Conservation (phyloP, 805 yeast genomes). For the Blastobotrys robertii region DNA sequence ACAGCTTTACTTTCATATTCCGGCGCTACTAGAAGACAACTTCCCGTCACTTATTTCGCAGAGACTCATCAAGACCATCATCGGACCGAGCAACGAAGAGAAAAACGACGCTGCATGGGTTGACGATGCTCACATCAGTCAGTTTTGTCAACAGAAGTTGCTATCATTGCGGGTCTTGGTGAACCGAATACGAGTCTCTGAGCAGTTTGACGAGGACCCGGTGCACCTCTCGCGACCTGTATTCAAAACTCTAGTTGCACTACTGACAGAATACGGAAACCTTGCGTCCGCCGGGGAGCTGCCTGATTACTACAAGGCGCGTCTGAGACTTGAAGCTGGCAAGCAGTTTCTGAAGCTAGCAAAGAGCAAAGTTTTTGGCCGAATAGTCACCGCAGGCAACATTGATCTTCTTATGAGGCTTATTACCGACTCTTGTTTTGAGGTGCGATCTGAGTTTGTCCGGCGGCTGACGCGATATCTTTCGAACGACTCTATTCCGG, state of each 20-base stretch:
- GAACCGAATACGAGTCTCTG: constrained; percentile 41
- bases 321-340: constrained; percentile 62
- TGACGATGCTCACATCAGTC: constrained; percentile 34
- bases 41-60: constrained; percentile 52
- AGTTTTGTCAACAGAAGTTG: constrained; percentile 39
- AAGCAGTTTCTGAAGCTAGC: constrained; percentile 54
- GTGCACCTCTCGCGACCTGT: constrained; percentile 48
- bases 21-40: constrained; percentile 39
- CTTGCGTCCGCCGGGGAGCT: constrained; percentile 46
- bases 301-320: constrained; percentile 50
- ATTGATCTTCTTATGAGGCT: constrained; percentile 46
- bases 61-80: constrained; percentile 35
- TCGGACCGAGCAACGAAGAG: constrained; percentile 17
- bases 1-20: constrained; percentile 44
- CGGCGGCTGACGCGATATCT: constrained; percentile 41
- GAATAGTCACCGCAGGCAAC: constrained; percentile 42
- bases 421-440: constrained; percentile 54
- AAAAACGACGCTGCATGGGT: constrained; percentile 32
- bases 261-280: constrained; percentile 73
- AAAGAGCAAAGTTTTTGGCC: constrained; percentile 40
- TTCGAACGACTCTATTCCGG: constrained; percentile 40
- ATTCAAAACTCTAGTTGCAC: constrained; percentile 52
- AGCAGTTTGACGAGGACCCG: constrained; percentile 24
- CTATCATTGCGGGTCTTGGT: constrained; percentile 46
- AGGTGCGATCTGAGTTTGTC: constrained; percentile 47